Evolutionary conservation across 2,329 filamentous ascomycete species (phyloP), one percentile per base, ranked within the genome.

Genomic region (Penicillium fuscoglaucum): DNA sequence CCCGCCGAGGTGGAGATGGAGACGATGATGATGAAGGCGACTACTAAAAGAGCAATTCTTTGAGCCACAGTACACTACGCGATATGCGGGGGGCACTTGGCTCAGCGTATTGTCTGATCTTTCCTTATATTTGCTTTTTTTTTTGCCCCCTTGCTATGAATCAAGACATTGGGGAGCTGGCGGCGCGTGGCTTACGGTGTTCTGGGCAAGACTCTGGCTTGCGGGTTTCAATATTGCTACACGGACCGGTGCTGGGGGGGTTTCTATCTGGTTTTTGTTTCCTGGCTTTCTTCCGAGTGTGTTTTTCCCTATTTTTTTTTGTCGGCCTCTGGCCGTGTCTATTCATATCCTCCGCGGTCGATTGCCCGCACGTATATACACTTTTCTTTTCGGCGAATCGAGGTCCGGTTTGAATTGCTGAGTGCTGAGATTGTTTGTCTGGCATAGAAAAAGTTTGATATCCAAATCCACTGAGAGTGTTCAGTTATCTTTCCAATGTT

Each of bases 1-100:
- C 71, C 6, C 71, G 72, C 41, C 71, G 72, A 12, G 70, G 70
- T 45, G 71, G 69, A 29, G 72, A 74, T 26, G 70, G 66, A 5
- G 72, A 74, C 13, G 71, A 74, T 24, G 72, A 70, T 21, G 64
- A 68, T 12, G 71, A 72, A 43, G 69, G 69, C 33, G 68, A 74
- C 45, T 70, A 72, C 52, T 74, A 54, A 56, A 26, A 54, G 47
- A 53, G 31, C 35, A 37, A 29, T 49, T 43, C 17, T 46, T 57
- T 39, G 45, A 57, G 41, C 37, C 28, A 35, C 47, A 54, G 33
- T 35, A 24, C 26, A 37, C 55, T 35, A 49, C 51, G n/a, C 49
- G 46, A 41, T 33, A 31, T 15, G 21, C n/a, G 35, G 37, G 13
- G n/a, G 15, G 4, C 40, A 26, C 17, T 35, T 19, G 31, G 29